Evolutionary conservation across 2,329 filamentous ascomycete species (phyloP).

Genomic region (Huntiella abstrusa): DNA sequence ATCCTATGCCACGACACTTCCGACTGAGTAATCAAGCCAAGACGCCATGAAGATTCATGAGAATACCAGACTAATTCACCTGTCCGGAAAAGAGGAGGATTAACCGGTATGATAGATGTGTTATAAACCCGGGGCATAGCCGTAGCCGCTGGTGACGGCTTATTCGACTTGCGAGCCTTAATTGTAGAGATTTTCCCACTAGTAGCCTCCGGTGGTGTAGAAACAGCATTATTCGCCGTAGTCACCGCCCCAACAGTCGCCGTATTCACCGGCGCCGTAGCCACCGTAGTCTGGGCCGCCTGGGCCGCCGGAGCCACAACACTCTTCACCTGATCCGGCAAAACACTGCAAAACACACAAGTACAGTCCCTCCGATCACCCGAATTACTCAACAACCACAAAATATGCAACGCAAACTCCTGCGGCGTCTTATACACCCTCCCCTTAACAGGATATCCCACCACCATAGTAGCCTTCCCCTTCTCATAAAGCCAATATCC

Average conservation of each 20-base stretch:
- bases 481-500: constrained; percentile 30
- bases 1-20: constrained; percentile 19
- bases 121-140: constrained; percentile 1
- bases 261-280: background rate
- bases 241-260: background rate
- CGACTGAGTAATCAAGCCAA: constrained; percentile 25
- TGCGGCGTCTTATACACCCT: constrained; percentile 33
- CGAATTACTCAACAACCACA: constrained; percentile 32
- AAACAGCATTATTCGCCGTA: constrained; percentile 1
- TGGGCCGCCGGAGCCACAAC: background rate
- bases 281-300: background rate
- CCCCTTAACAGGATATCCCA: constrained; percentile 28
- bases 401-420: constrained; percentile 31
- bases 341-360: constrained; percentile 28
- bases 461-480: constrained; percentile 30
- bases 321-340: constrained; percentile 10
- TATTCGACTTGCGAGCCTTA: constrained; percentile 5
- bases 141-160: background rate
- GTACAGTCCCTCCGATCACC: constrained; percentile 30
- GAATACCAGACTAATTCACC: constrained; percentile 34
- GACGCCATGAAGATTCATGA: constrained; percentile 27
- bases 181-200: constrained; percentile 9
- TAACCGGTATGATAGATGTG: constrained; percentile 10
- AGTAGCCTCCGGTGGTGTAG: constrained; percentile 5
- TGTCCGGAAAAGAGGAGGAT: constrained; percentile 23